These are phyloP conservation scores for Eimeria praecox DNA, from an alignment of 169 alveolate species.

Conservation along the genomic window DNA sequence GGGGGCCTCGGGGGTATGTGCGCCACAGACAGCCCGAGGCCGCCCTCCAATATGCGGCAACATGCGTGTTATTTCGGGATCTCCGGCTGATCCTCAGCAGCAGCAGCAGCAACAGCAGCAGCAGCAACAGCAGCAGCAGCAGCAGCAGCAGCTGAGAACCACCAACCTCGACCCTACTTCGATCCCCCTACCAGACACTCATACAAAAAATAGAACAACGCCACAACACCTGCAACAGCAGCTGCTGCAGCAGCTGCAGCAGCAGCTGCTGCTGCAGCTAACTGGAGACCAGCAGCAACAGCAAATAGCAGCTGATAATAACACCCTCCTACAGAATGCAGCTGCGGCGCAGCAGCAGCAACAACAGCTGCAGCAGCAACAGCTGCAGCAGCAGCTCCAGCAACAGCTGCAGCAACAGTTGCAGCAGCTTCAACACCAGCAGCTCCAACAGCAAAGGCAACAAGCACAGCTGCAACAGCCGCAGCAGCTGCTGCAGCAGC, in stretches of 20 bases:
- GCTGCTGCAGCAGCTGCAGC: slow-evolving; percentile 73
- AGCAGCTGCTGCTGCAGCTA: slow-evolving; percentile 59
- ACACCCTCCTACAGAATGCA: slow-evolving; percentile 13
- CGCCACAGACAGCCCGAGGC: slow-evolving; percentile 15
- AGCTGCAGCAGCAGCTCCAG: slow-evolving; percentile 28
- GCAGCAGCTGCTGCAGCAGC: neutral
- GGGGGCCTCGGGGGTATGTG: slow-evolving; percentile 25
- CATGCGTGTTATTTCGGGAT: slow-evolving; percentile 54
- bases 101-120: slow-evolving; percentile 67
- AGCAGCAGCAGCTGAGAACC: slow-evolving; percentile 57
- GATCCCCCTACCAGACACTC: slow-evolving; percentile 1
- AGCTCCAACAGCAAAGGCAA: slow-evolving; percentile 33
- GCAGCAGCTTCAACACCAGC: slow-evolving; percentile 33
- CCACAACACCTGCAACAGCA: slow-evolving; percentile 71
- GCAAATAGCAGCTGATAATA: neutral
- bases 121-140: slow-evolving; percentile 44
- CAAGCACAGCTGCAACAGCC: neutral
- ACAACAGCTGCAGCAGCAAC: slow-evolving; percentile 38
- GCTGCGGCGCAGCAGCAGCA: slow-evolving; percentile 40
- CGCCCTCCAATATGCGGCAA: slow-evolving; percentile 48
- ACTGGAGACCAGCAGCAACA: slow-evolving; percentile 39
- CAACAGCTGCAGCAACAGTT: slow-evolving; percentile 19
- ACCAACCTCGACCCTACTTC: neutral
- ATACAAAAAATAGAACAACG: neutral
- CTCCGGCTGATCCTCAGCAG: slow-evolving; percentile 70